Conservation (phyloP, 768 basidiomycete species). For the Kwoniella sp. region DNA sequence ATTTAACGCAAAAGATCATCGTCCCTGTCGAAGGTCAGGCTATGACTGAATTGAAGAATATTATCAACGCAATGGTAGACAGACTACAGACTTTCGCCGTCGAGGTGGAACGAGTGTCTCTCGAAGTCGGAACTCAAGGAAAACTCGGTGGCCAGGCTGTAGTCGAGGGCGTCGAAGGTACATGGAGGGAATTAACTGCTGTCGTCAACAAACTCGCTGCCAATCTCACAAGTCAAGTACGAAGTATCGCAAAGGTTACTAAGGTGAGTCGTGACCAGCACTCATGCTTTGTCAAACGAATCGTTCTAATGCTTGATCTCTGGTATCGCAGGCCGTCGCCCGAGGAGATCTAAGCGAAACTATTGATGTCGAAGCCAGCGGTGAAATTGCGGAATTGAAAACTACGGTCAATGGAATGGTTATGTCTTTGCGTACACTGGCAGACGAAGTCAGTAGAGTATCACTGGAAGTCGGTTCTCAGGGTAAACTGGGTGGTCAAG, state of each 20-base stretch:
- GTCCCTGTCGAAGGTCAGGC: slow-evolving; percentile 76
- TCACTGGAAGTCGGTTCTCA: slow-evolving; percentile 59
- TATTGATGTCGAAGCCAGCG: slow-evolving; percentile 89
- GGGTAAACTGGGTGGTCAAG: slow-evolving; percentile 87
- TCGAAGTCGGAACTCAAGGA: slow-evolving; percentile 60
- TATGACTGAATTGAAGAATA: slow-evolving; percentile 75
- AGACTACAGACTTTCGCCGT: slow-evolving; percentile 83
- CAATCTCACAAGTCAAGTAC: slow-evolving; percentile 61
- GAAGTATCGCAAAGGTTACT: slow-evolving; percentile 92
- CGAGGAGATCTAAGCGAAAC: slow-evolving; percentile 78
- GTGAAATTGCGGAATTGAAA: slow-evolving; percentile 88
- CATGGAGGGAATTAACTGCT: slow-evolving; percentile 85
- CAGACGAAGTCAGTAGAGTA: slow-evolving; percentile 87
- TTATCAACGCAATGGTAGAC: slow-evolving; percentile 62
- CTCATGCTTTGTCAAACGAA: too few species aligned
- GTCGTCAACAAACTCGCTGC: slow-evolving; percentile 71
- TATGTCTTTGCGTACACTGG: slow-evolving; percentile 79
- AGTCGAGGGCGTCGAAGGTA: slow-evolving; percentile 88
- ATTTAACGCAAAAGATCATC: slow-evolving; percentile 75
- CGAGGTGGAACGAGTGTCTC: slow-evolving; percentile 79
- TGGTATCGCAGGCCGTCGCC: slow-evolving; percentile 67
- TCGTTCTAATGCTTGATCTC: not conserved
- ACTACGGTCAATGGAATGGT: slow-evolving; percentile 94
- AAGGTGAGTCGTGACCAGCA: slow-evolving; percentile 58
- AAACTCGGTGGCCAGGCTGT: slow-evolving; percentile 87